Conservation (phyloP, 1,284 basidiomycete genomes). For the Ganoderma resinaceum region DNA sequence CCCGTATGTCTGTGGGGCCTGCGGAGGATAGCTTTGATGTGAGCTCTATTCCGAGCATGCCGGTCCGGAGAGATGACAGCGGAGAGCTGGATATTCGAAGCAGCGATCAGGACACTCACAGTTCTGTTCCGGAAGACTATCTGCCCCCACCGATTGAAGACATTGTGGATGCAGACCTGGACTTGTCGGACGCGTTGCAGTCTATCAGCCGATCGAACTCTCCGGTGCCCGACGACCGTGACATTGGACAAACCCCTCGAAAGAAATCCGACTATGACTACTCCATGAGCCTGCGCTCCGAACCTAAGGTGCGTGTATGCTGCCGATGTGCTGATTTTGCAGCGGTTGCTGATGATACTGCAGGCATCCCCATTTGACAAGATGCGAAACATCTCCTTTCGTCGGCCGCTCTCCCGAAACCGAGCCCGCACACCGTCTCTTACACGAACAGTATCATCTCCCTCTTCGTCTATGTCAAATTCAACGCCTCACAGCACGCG, state of each 20-base stretch:
- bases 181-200: constrained; percentile 64
- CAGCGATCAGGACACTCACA: constrained; percentile 48
- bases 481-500: constrained; percentile 68
- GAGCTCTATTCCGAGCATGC: constrained; percentile 62
- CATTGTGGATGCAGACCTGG: constrained; percentile 48
- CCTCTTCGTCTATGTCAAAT: constrained; percentile 62
- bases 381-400: constrained; percentile 67
- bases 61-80: constrained; percentile 43
- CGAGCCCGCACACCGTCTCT: constrained; percentile 72
- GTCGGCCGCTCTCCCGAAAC: constrained; percentile 56
- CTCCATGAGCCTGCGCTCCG: constrained; percentile 67
- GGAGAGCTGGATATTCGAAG: constrained; percentile 47
- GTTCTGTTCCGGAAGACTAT: constrained; percentile 56
- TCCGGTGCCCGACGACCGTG: constrained; percentile 46
- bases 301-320: constrained; percentile 59
- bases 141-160: constrained; percentile 50
- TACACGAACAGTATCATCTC: constrained; percentile 68
- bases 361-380: constrained; percentile 73
- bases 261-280: constrained; percentile 72
- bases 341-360: background rate
- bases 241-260: constrained; percentile 37
- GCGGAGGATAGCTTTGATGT: constrained; percentile 61
- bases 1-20: constrained; percentile 6
- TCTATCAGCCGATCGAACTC: constrained; percentile 65
- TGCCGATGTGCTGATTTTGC: background rate